These are phyloP conservation scores for Leccinum fuscescens DNA, from an alignment of 1,284 basidiomycete species.

Conservation along the genomic window DNA sequence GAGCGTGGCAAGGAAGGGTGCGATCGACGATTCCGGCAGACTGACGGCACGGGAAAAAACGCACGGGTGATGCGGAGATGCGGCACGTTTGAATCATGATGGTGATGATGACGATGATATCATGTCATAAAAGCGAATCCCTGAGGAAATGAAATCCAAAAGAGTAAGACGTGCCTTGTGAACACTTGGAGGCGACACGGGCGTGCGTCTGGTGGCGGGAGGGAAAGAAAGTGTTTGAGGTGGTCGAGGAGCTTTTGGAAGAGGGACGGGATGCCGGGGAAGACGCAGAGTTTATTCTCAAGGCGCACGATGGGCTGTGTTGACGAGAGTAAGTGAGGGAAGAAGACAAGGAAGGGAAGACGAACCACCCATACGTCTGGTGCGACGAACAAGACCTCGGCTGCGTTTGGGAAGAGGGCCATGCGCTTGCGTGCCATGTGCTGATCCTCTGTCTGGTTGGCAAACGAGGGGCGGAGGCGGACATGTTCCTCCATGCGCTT, in stretches of 20 bases:
- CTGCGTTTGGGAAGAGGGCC: constrained; percentile 79
- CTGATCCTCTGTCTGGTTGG: constrained; percentile 69
- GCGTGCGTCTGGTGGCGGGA: constrained; percentile 68
- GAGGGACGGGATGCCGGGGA: constrained; percentile 87
- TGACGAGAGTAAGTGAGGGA: constrained; percentile 1
- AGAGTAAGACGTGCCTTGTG: constrained; percentile 55
- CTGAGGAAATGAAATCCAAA: background rate
- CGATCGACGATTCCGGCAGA: constrained; percentile 83
- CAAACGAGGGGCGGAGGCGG: constrained; percentile 54
- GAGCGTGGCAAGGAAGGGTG: constrained; percentile 81
- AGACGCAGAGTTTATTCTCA: constrained; percentile 80
- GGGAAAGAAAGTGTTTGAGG: constrained; percentile 70
- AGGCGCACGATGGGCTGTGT: constrained; percentile 78
- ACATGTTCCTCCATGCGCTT: constrained; percentile 71
- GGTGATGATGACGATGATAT: background rate
- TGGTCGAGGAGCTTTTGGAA: constrained; percentile 80
- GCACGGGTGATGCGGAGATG: background rate
- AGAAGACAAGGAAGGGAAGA: background rate
- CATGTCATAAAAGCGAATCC: background rate
- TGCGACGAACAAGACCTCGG: constrained; percentile 73
- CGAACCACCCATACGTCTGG: constrained; percentile 80
- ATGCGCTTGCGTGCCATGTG: constrained; percentile 72
- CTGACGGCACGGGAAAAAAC: constrained; percentile 28
- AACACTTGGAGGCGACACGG: constrained; percentile 77
- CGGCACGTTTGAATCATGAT: background rate